Evolutionary conservation across 805 yeast genomes (phyloP), one percentile per base, ranked within the genome.

Genomic region (Metschnikowia borealis): DNA sequence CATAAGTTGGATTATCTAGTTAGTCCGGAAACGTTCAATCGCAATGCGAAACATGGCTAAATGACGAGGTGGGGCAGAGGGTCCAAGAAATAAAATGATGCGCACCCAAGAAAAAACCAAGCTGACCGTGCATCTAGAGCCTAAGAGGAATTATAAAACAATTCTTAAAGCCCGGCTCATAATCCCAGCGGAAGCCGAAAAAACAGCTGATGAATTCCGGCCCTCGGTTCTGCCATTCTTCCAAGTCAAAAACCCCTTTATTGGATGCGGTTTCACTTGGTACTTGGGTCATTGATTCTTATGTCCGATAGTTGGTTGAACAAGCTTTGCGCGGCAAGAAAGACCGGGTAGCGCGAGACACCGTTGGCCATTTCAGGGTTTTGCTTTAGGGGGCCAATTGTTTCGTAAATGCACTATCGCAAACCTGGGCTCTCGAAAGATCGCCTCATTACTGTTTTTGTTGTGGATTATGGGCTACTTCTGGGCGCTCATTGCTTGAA

Each of bases 51-150:
- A 17, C 41, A 38, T 38, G 41, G 18, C 41, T n/a, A 7, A 37
- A 5, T 8, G 38, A 35, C 14, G n/a, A 42, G 14, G 45, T 42
- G 45, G 45, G 45, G 45, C 45, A 15, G 5, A 6, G 17, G 26
- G 33, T n/a, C 38, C 45, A 42, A 42, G 45, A 42, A 42, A 42
- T 42, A 33, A 32, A 42, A 42, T 42, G 21, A 32, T 33, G 45
- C 45, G 45, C 45, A 7, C 21, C 45, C 45, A 42, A 42, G 45
- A 42, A 42, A 42, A 33, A 14, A 33, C 45, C n/a, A 17, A 15
- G 10, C 15, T 20, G 26, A 21, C 7, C 26, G 8, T 23, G 34
- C 43, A n/a, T 39, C 29, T 38, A 23, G 32, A 38, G 15, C 39
- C 15, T 7, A 37, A 8, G 15, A 13, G 26, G 39, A 20, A 7